phyloP scores from a whole-genome alignment of 768 basidiomycete genomes.

The Coprinopsis marcescibilis region DNA sequence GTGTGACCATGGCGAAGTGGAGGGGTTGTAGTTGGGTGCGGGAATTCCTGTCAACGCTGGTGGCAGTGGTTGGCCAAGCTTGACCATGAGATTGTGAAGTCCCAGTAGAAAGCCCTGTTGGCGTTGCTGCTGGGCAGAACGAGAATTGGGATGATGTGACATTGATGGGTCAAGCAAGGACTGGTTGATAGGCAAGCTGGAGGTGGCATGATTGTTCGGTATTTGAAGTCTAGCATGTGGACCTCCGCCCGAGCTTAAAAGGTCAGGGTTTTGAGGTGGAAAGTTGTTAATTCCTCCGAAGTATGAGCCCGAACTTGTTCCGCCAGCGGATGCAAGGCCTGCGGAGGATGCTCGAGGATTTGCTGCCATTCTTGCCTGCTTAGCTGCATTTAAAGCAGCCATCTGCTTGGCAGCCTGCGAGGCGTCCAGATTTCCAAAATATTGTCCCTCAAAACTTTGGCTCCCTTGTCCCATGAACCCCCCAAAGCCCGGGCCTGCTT shows the following conservation, averaged over 20 bases:
- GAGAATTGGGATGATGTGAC: conserved; percentile 26
- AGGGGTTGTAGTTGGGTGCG: conserved; percentile 55
- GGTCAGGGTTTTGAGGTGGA: conserved; percentile 39
- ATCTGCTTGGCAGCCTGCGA: conserved; percentile 73
- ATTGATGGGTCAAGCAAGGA: conserved; percentile 43
- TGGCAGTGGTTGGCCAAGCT: conserved; percentile 61
- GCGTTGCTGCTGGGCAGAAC: conserved; percentile 44
- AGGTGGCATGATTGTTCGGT: conserved; percentile 32
- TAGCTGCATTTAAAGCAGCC: conserved; percentile 66
- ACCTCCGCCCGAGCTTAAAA: conserved; percentile 29
- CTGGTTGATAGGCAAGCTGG: conserved; percentile 31
- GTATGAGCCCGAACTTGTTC: conserved; percentile 65
- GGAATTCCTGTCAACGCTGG: conserved; percentile 64
- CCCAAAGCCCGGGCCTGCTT: conserved; percentile 27
- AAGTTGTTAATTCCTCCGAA: conserved; percentile 55
- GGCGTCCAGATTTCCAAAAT: conserved; percentile 61
- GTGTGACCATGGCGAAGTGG: conserved; percentile 55
- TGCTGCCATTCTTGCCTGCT: conserved; percentile 52
- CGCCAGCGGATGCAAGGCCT: conserved; percentile 34
- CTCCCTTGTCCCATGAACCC: conserved; percentile 28
- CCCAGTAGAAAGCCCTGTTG: conserved; percentile 54
- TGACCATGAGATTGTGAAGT: conserved; percentile 55
- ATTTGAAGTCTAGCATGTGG: conserved; percentile 42
- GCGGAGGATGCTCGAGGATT: conserved; percentile 36
- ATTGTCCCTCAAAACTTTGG: conserved; percentile 40